Evolutionary conservation across 305 asterid species (phyloP).

Genomic region (Fraxinus nigra): DNA sequence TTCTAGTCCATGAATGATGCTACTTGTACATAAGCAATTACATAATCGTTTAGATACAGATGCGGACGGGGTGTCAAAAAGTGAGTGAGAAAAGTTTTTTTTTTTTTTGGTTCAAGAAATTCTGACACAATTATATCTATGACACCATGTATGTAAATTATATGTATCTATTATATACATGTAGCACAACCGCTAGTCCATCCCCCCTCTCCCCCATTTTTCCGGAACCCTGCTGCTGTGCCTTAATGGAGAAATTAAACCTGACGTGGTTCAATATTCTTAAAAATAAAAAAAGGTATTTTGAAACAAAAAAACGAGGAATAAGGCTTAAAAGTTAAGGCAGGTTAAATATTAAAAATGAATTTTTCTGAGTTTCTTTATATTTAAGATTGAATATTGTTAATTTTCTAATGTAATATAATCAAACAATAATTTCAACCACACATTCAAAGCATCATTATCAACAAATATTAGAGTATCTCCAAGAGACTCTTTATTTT

Average conservation of each 20-base stretch:
- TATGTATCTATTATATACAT: too few relatives aligned
- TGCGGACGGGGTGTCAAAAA: too few relatives aligned
- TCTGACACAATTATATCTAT: too few relatives aligned
- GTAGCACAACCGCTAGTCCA: too few relatives aligned
- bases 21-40: too few relatives aligned
- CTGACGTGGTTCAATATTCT: background rate
- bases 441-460: background rate
- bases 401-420: background rate
- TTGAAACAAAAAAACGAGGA: background rate
- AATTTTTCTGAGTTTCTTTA: background rate
- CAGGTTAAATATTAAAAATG: background rate
- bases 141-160: too few relatives aligned
- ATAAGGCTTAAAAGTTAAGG: background rate
- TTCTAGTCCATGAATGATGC: background rate
- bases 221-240: background rate
- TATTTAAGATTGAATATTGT: background rate
- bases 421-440: background rate
- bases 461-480: background rate
- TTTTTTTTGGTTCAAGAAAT: too few relatives aligned
- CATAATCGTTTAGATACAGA: too few relatives aligned
- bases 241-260: background rate
- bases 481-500: too few relatives aligned
- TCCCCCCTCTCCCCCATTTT: too few relatives aligned
- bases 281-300: too few relatives aligned
- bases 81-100: too few relatives aligned